Evolutionary conservation across 129 eudicot species (phyloP).

Genomic region (Chrysanthemum seticuspe): DNA sequence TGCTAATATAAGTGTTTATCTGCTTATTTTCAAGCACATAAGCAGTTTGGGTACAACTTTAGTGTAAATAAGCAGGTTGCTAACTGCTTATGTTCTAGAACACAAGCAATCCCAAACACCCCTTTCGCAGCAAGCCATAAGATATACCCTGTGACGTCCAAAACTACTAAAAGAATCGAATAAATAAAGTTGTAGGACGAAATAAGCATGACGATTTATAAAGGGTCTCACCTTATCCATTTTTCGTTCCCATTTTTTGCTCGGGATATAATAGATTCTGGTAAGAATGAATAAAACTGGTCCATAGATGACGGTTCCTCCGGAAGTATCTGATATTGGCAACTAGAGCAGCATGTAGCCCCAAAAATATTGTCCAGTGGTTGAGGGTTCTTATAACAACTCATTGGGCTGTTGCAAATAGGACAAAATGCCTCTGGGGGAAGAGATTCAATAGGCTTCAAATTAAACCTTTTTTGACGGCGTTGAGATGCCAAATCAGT

Average conservation of each 20-base stretch:
- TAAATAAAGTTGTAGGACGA: not conserved
- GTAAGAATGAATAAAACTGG: conserved; percentile 62
- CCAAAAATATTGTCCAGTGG: conserved; percentile 22
- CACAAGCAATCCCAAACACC: too few relatives aligned
- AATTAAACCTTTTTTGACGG: conserved; percentile 80
- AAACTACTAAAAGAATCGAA: not conserved
- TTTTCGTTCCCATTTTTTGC: conserved; percentile 43
- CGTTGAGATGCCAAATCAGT: conserved; percentile 59
- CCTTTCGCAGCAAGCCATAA: not conserved
- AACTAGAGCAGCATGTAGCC: conserved; percentile 66
- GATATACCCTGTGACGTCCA: not conserved
- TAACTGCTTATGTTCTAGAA: too few relatives aligned
- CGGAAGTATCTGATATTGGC: conserved; percentile 89
- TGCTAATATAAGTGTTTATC: too few relatives aligned
- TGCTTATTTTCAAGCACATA: too few relatives aligned
- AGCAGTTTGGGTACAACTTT: too few relatives aligned
- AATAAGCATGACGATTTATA: conserved; percentile 1
- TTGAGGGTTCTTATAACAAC: conserved; percentile 26
- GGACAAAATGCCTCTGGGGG: conserved; percentile 86
- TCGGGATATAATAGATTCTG: conserved; percentile 40
- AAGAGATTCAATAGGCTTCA: conserved; percentile 68
- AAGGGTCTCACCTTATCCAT: conserved; percentile 52
- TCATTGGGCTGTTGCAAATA: conserved; percentile 77
- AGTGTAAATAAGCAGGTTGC: too few relatives aligned
- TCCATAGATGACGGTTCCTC: conserved; percentile 54